phyloP scores from a whole-genome alignment of 2,329 filamentous ascomycete genomes.

The Sporothrix curviconia region DNA sequence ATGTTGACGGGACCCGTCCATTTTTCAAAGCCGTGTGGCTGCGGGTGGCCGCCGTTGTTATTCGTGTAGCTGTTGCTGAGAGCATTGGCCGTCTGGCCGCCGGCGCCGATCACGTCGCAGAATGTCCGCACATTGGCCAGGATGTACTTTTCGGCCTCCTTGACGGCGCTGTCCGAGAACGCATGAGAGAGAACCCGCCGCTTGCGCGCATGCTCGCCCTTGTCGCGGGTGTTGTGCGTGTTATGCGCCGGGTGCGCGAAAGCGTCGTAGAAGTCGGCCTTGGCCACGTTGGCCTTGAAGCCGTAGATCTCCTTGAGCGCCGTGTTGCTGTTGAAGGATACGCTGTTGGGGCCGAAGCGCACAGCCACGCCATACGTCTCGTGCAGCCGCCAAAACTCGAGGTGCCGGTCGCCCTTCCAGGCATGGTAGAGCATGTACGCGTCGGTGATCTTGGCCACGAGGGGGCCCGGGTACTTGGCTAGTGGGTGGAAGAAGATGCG shows the following conservation, averaged over 20 bases:
- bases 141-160: slow-evolving; percentile 62
- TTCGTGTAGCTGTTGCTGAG: no score
- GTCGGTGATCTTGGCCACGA: slow-evolving; percentile 57
- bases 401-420: slow-evolving; percentile 66
- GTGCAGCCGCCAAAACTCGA: slow-evolving; percentile 66
- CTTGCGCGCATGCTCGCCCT: slow-evolving; percentile 62
- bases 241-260: slow-evolving; percentile 66
- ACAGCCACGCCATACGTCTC: slow-evolving; percentile 64
- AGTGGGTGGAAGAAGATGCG: slow-evolving; percentile 58
- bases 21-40: no score
- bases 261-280: slow-evolving; percentile 66
- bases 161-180: slow-evolving; percentile 60
- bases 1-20: slow-evolving; percentile 57
- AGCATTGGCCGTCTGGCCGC: not conserved
- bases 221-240: slow-evolving; percentile 67
- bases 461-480: slow-evolving; percentile 57
- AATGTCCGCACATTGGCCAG: slow-evolving; percentile 61
- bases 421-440: slow-evolving; percentile 65
- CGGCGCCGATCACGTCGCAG: slow-evolving; percentile 49
- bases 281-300: slow-evolving; percentile 56
- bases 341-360: slow-evolving; percentile 70
- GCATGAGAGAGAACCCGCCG: slow-evolving; percentile 64
- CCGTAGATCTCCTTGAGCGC: slow-evolving; percentile 63
- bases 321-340: slow-evolving; percentile 68
- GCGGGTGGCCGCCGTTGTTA: slow-evolving; percentile 32